Evolutionary conservation across 805 yeast genomes (phyloP), one percentile per base, ranked within the genome.

Genomic region (Suhomyces sp.): DNA sequence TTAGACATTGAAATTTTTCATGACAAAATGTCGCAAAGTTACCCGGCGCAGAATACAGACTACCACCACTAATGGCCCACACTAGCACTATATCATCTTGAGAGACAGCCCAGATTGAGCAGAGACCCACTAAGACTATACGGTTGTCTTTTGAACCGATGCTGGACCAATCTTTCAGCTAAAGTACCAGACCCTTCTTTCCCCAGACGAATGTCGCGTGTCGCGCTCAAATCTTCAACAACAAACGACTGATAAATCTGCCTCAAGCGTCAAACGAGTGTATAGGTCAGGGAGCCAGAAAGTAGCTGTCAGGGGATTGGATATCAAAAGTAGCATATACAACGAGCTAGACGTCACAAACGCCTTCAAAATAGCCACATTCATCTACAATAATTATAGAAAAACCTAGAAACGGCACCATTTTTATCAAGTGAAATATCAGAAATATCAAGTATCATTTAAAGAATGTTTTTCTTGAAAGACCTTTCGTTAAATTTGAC

Each of bases 401-500:
- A 15, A 35, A 6, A 17, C 7, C 40, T 15, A 7, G 12, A 35
- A 9, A n/a, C 6, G n/a, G 3, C 31, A 27, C 31, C 5, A 9
- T 6, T 19, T 37, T 19, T 9, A 37, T 17, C 17, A 6, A 31
- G 17, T 17, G 20, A 19, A 37, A 37, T 9, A 3, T 35, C 40
- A 15, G 27, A 25, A 25, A 25, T 8, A 8, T 25, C 27, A 25
- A n/a, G 12, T 4, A 27, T 10, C 13, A 37, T 10, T 10, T 12
- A 31, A 10, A 35, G 19, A n/a, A 75, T 75, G 79, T 75, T 75
- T 63, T 75, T 75, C 60, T 67, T 75, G 49, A 94, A 94, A 73
- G 98, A 94, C 73, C 82, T 94, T 59, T 87, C 97, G 58, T 80
- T 94, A 53, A 90, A 89, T 67, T 79, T 94, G 60, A 92, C 97